phyloP scores from a whole-genome alignment of 2,329 filamentous ascomycete species.

The Alternaria triticina region DNA sequence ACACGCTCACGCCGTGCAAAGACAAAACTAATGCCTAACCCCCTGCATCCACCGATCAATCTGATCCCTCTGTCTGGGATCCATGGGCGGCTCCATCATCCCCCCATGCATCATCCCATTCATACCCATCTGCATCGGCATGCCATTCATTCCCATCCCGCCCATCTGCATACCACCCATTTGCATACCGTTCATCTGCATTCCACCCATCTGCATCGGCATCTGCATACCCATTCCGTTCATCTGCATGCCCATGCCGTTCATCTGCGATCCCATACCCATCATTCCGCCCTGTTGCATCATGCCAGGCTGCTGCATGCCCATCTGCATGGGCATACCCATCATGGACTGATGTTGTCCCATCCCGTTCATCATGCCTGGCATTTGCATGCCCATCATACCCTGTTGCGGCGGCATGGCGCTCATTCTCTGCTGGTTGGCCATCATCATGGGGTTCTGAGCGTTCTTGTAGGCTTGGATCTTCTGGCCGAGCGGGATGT shows the following conservation, averaged over 20 bases:
- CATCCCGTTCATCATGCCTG: conserved; percentile 24
- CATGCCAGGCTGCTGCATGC: conserved; percentile 5
- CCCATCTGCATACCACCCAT: conserved; percentile 10
- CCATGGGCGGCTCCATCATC: conserved; percentile 45
- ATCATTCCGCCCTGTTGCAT: conserved; percentile 8
- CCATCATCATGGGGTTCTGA: conserved; percentile 28
- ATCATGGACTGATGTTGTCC: conserved; percentile 11
- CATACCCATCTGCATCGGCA: conserved; percentile 23
- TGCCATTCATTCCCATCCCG: background rate
- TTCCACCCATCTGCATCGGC: background rate
- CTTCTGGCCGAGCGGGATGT: conserved; percentile 39
- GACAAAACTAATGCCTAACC: conserved; percentile 32
- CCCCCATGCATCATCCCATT: conserved; percentile 27
- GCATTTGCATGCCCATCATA: conserved; percentile 28
- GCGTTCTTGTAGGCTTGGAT: conserved; percentile 48
- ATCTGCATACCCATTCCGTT: conserved; percentile 12
- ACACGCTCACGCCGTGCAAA: background rate
- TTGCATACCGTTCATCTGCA: conserved; percentile 15
- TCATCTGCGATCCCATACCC: conserved; percentile 1
- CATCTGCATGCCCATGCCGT: conserved; percentile 13
- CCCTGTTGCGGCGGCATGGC: conserved; percentile 12
- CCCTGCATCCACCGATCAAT: conserved; percentile 67
- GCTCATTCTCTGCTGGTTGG: conserved; percentile 20
- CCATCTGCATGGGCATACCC: conserved; percentile 6
- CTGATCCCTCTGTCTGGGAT: conserved; percentile 60